Base-by-base conservation (phyloP, 1,284 basidiomycete species). In the Ustilago nuda region DNA sequence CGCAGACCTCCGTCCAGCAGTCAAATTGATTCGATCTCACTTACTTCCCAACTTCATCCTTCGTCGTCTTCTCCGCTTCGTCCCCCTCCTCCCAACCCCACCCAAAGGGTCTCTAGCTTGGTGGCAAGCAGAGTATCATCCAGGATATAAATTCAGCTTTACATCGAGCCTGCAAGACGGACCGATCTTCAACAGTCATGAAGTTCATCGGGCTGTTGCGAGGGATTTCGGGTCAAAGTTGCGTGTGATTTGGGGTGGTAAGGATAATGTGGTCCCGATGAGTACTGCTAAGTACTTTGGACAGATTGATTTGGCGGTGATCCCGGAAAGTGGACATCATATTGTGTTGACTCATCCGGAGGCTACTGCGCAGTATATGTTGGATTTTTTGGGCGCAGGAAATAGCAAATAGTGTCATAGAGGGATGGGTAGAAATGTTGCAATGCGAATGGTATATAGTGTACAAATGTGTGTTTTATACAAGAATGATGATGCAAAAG, bases 201-300 rank as follows among this genome's bases (percentile, higher is more conserved):
- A 78, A 13, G 62, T 74, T 7, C 71, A 71, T 19, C 59, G 70
- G 5, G 61, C 61, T 4, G 72, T 78, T 0, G 71, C 54, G 15
- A 7, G 52, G 6, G 11, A 54, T 2, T 78, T 78, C 39, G 76
- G 76, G 1, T 39, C 36, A 8, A 62, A 46, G 13, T n/a, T 78
- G 32, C 32, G 72, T 1, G 65, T 64, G 12, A 69, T 78, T 27
- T 78, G 76, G 76, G 76, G 76, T n/a, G 76, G 75, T 60, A 65
- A 70, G 56, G 76, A 78, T 36, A 65, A 74, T 30, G 72, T 75
- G 27, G 76, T 78, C 4, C 72, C 66, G 11, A 75, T 78, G 56
- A 59, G 43, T 48, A 75, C 72, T 11, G 61, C 58, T 11, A 75
- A 78, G 59, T 78, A 75, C 66, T 78, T 78, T 72, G 76, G 76